These are phyloP conservation scores for Fusarium kyushuense DNA, from an alignment of 2,329 filamentous ascomycete genomes.

Conservation along the genomic window DNA sequence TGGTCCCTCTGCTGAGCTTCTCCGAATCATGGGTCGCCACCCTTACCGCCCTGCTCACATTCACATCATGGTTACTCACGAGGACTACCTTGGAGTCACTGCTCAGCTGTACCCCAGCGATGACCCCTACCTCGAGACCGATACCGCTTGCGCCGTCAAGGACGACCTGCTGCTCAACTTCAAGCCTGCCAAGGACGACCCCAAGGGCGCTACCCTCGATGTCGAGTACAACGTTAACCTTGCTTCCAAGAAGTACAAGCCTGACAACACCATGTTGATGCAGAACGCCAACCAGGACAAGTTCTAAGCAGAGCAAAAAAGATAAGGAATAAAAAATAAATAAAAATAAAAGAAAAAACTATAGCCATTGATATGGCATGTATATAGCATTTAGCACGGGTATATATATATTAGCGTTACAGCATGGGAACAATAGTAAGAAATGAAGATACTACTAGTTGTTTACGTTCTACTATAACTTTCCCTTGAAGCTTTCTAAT, in stretches of 20 bases:
- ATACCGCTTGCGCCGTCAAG: conserved; percentile 66
- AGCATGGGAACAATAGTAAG: conserved; percentile 17
- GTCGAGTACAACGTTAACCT: conserved; percentile 60
- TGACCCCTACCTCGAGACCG: conserved; percentile 70
- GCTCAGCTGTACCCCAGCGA: conserved; percentile 82
- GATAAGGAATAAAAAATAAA: neutral
- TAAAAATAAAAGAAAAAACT: neutral
- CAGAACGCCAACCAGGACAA: conserved; percentile 48
- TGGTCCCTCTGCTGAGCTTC: conserved; percentile 60
- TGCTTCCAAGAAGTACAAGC: conserved; percentile 60
- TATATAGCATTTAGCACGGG: conserved; percentile 13
- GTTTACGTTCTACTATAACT: too few species aligned
- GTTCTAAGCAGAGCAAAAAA: conserved; percentile 29
- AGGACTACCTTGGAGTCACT: conserved; percentile 77
- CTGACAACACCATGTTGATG: conserved; percentile 45
- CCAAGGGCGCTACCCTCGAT: conserved; percentile 53
- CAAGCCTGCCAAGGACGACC: conserved; percentile 57
- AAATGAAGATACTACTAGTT: conserved; percentile 3
- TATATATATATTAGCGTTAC: conserved; percentile 31
- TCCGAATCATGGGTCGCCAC: conserved; percentile 61
- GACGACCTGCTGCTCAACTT: conserved; percentile 64
- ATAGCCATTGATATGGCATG: conserved; percentile 2
- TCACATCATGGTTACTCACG: conserved; percentile 67
- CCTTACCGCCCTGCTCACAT: conserved; percentile 64
- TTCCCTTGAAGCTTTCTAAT: too few species aligned